Conservation (phyloP, 2,329 filamentous ascomycete species). For the Parafenestella ontariensis region DNA sequence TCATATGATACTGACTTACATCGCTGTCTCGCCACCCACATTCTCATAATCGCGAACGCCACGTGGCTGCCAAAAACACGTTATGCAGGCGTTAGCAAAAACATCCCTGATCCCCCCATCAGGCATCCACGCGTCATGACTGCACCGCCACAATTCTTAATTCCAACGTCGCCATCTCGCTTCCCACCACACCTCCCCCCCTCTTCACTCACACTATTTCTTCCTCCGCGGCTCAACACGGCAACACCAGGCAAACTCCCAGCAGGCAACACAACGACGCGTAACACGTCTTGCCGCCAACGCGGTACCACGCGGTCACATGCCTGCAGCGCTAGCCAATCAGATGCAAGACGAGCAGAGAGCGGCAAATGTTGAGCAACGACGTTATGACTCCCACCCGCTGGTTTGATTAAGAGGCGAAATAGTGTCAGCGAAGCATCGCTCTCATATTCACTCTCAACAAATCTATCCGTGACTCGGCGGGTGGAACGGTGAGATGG, state of each 20-base stretch:
- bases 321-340: conserved; percentile 15
- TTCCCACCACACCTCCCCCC: neutral
- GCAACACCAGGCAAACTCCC: neutral
- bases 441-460: neutral
- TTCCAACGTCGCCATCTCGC: conserved; percentile 8
- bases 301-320: conserved; percentile 30
- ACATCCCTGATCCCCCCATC: neutral
- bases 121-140: neutral
- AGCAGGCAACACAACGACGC: neutral
- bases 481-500: neutral
- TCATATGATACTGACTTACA: no score
- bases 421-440: neutral
- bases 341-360: neutral
- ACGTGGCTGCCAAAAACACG: no score
- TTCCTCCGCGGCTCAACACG: neutral
- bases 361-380: neutral
- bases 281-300: conserved; percentile 4
- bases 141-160: conserved; percentile 21
- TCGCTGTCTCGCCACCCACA: no score
- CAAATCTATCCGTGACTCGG: no score
- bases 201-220: neutral
- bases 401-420: neutral
- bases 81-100: neutral
- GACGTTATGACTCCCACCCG: conserved; percentile 7
- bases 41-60: no score